Percentiles rank a stretch among this genome's conserved stretches.
Conservation (phyloP, 495 filamentous ascomycete genomes). For the Aspergillus carlsbadensis region DNA sequence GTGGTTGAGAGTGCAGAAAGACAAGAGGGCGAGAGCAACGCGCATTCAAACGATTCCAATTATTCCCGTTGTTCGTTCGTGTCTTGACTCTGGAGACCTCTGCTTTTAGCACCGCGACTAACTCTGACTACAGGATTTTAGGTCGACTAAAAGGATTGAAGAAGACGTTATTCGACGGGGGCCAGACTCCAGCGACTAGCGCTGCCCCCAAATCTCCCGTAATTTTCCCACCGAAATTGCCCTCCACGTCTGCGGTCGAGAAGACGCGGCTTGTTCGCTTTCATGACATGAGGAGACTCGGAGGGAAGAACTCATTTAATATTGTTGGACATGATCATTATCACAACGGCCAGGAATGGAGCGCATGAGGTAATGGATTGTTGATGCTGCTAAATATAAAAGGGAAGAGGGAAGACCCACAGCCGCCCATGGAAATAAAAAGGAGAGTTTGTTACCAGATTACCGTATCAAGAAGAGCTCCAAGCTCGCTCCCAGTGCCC, state of each 20-base stretch:
- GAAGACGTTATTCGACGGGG: slow-evolving; percentile 15
- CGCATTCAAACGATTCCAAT: slow-evolving; percentile 8
- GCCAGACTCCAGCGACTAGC: background rate
- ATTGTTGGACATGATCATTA: background rate
- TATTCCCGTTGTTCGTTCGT: slow-evolving; percentile 10
- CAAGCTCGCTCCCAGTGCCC: no score
- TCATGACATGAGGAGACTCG: no score
- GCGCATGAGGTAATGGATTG: no score
- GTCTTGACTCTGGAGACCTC: background rate
- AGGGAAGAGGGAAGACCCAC: slow-evolving; percentile 18
- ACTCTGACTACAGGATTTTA: slow-evolving; percentile 11
- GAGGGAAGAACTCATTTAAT: no score
- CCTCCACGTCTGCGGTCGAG: background rate
- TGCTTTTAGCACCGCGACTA: slow-evolving; percentile 7
- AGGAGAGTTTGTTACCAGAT: slow-evolving; percentile 14
- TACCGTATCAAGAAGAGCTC: background rate
- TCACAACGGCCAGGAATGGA: background rate
- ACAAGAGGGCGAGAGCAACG: slow-evolving; percentile 8
- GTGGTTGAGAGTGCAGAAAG: slow-evolving; percentile 14
- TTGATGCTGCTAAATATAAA: slow-evolving; percentile 7
- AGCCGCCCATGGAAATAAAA: slow-evolving; percentile 13
- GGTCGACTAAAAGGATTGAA: background rate
- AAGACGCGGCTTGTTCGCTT: no score
- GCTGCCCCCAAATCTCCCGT: slow-evolving; percentile 12
- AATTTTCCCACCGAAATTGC: slow-evolving; percentile 11